Evolutionary conservation across 176 grass and related monocot species (phyloP).

Genomic region (Dendrocalamus sinicus): DNA sequence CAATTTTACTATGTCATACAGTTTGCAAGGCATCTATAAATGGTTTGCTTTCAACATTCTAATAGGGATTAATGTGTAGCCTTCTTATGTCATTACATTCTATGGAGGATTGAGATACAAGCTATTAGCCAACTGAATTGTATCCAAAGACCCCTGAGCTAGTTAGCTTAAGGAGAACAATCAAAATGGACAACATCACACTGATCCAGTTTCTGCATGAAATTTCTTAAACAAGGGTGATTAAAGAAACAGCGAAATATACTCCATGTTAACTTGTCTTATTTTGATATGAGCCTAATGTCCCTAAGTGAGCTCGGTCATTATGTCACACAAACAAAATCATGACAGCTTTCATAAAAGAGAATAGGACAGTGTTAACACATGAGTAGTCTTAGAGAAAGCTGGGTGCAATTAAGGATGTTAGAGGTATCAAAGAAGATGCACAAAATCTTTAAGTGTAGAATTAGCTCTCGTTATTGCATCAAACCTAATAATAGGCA

Average conservation of each 20-base stretch:
- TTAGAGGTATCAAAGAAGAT: slow-evolving; percentile 19
- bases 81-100: neutral
- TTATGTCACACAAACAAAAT: slow-evolving; percentile 12
- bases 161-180: neutral
- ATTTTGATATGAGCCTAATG: slow-evolving; percentile 16
- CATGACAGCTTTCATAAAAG: neutral
- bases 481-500: slow-evolving; percentile 70
- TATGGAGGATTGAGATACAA: neutral
- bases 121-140: neutral
- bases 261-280: too few relatives aligned
- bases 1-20: neutral
- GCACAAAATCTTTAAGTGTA: slow-evolving; percentile 88
- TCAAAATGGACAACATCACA: neutral
- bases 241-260: too few relatives aligned
- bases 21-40: neutral
- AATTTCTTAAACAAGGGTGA: too few relatives aligned
- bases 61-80: neutral
- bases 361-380: too few relatives aligned
- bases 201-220: too few relatives aligned
- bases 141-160: too few relatives aligned
- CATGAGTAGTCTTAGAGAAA: neutral
- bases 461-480: slow-evolving; percentile 72
- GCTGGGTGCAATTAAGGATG: neutral
- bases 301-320: neutral
- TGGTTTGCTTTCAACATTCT: neutral